These are phyloP conservation scores for Cercospora nicotianae DNA, from an alignment of 2,329 filamentous ascomycete species.

Conservation along the genomic window DNA sequence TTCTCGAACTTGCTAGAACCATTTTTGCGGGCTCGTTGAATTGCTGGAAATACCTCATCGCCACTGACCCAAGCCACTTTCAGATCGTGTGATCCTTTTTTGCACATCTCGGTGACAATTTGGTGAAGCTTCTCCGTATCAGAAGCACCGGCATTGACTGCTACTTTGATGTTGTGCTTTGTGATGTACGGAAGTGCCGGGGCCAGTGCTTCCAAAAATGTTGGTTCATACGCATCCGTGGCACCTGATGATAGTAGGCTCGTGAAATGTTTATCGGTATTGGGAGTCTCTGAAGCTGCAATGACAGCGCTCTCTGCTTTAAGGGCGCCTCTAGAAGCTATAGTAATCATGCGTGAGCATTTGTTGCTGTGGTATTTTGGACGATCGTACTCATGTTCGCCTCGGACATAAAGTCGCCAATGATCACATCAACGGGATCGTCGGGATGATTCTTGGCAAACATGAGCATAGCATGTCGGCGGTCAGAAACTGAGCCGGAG, in stretches of 20 bases:
- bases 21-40: conserved; percentile 41
- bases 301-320: conserved; percentile 40
- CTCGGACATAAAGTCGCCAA: conserved; percentile 53
- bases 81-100: conserved; percentile 41
- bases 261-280: not conserved
- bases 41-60: conserved; percentile 42
- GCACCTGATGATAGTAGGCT: conserved; percentile 9
- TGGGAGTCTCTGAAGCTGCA: not conserved
- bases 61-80: conserved; percentile 53
- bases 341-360: not conserved
- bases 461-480: conserved; percentile 40
- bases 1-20: conserved; percentile 39
- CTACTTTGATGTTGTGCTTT: conserved; percentile 54
- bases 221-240: conserved; percentile 51
- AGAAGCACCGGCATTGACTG: conserved; percentile 58
- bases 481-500: conserved; percentile 45
- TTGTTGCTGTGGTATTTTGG: conserved; percentile 25
- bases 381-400: conserved; percentile 31
- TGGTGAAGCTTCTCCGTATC: conserved; percentile 56
- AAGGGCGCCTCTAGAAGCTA: conserved; percentile 48
- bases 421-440: conserved; percentile 54
- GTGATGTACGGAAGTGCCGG: conserved; percentile 49
- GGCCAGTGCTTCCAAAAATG: conserved; percentile 53
- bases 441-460: conserved; percentile 33
- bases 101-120: conserved; percentile 43